Evolutionary conservation across 208 protist species (phyloP).

Genomic region (Acanthamoeba royreba): DNA sequence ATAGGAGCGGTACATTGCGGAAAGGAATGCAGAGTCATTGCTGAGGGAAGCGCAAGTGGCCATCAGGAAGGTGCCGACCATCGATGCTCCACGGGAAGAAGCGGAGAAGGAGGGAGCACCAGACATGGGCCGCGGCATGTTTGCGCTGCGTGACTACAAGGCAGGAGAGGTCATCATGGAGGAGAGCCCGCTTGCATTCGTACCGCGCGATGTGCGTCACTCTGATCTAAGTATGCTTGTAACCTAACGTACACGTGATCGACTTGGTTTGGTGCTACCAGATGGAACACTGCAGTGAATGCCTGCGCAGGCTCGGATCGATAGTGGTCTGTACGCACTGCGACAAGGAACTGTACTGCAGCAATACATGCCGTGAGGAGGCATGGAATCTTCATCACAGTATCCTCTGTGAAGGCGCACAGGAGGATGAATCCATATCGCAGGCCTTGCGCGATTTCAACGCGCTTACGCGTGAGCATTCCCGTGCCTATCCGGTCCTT

Average conservation of each 20-base stretch:
- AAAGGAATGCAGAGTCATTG: neutral
- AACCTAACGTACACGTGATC: neutral
- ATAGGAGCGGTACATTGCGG: neutral
- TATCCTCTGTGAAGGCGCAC: neutral
- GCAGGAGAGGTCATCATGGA: neutral
- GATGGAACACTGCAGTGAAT: slow-evolving; percentile 1
- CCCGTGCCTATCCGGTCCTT: neutral
- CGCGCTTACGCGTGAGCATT: neutral
- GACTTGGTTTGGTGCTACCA: neutral
- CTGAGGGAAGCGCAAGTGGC: neutral
- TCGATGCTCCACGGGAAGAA: neutral
- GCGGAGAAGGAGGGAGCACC: neutral
- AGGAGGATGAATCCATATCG: neutral
- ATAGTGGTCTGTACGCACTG: neutral
- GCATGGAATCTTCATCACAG: neutral
- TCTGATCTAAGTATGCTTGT: neutral
- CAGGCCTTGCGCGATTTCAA: neutral
- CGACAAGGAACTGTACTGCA: neutral
- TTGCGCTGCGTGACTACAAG: neutral
- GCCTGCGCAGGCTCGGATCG: neutral
- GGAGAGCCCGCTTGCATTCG: neutral
- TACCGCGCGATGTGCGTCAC: neutral
- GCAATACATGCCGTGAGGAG: neutral
- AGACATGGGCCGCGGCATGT: neutral
- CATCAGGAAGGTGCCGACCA: neutral